Conservation (phyloP, 495 filamentous ascomycete species). For the Podospora pseudocomata region DNA sequence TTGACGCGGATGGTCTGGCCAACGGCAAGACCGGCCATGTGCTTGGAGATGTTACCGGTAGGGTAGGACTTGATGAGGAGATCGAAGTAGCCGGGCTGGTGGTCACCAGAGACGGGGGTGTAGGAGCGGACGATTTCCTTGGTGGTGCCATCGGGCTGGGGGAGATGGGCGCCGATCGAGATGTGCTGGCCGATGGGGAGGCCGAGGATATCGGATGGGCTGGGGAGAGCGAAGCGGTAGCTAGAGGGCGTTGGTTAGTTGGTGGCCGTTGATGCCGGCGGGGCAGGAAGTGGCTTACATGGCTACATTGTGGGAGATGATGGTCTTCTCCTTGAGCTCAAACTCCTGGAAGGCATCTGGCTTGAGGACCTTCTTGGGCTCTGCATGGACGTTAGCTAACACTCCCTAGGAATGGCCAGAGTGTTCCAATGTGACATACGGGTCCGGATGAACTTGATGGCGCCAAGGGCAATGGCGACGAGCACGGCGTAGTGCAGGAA, state of each 20-base stretch:
- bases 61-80: slow-evolving; percentile 97
- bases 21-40: slow-evolving; percentile 76
- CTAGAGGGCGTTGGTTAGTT: slow-evolving; percentile 35
- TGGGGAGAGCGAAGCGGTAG: slow-evolving; percentile 86
- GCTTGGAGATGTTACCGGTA: slow-evolving; percentile 89
- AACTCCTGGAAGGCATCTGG: slow-evolving; percentile 86
- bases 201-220: slow-evolving; percentile 75
- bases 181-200: slow-evolving; percentile 98
- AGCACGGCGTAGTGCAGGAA: slow-evolving; percentile 70
- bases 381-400: slow-evolving; percentile 42
- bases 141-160: slow-evolving; percentile 57
- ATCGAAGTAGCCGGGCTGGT: slow-evolving; percentile 91
- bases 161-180: slow-evolving; percentile 78
- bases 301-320: slow-evolving; percentile 94
- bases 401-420: slow-evolving; percentile 10
- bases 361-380: slow-evolving; percentile 75
- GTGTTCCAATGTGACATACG: slow-evolving; percentile 42
- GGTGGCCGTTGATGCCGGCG: background rate
- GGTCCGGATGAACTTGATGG: slow-evolving; percentile 58
- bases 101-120: slow-evolving; percentile 91
- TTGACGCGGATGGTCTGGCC: slow-evolving; percentile 84
- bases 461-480: slow-evolving; percentile 56
- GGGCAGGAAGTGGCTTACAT: slow-evolving; percentile 53
- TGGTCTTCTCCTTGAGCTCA: slow-evolving; percentile 81
- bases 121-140: slow-evolving; percentile 95